These are phyloP conservation scores for Plantago lanceolata DNA, from an alignment of 305 asterid species.

Conservation along the genomic window DNA sequence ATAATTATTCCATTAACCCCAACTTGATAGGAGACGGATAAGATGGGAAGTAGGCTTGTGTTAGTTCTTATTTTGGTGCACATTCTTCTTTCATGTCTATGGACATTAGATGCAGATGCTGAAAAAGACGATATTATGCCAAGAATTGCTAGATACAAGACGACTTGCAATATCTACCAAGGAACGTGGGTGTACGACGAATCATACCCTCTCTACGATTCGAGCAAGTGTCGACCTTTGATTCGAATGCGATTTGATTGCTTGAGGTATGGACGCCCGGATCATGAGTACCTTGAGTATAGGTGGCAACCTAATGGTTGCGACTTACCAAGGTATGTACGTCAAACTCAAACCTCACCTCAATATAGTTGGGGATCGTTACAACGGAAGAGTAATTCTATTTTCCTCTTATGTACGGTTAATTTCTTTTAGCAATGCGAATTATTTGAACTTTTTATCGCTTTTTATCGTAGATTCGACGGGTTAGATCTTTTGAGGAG, in stretches of 20 bases:
- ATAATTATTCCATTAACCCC: too few relatives aligned
- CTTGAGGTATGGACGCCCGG: constrained; percentile 41
- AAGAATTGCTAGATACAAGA: neutral
- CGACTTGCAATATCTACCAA: constrained; percentile 38
- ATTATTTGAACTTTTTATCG: neutral
- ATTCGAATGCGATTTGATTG: constrained; percentile 48
- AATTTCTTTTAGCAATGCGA: neutral
- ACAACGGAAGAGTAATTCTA: too few relatives aligned
- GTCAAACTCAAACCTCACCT: neutral
- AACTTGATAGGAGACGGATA: neutral
- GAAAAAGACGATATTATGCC: too few relatives aligned
- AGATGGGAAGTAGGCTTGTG: neutral
- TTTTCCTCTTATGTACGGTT: too few relatives aligned
- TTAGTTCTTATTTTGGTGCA: neutral
- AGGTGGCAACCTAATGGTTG: constrained; percentile 60
- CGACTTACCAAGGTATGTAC: constrained; percentile 40
- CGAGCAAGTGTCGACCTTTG: constrained; percentile 30
- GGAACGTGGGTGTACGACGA: constrained; percentile 58
- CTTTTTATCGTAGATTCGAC: constrained; percentile 39
- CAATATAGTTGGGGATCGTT: neutral
- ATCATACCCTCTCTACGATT: constrained; percentile 50
- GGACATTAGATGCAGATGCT: neutral
- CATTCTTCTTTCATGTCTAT: neutral
- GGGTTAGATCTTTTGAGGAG: constrained; percentile 29
- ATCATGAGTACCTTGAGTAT: constrained; percentile 41